phyloP scores from a whole-genome alignment of 2,329 filamentous ascomycete genomes.

The Kalaharituber pfeilii region DNA sequence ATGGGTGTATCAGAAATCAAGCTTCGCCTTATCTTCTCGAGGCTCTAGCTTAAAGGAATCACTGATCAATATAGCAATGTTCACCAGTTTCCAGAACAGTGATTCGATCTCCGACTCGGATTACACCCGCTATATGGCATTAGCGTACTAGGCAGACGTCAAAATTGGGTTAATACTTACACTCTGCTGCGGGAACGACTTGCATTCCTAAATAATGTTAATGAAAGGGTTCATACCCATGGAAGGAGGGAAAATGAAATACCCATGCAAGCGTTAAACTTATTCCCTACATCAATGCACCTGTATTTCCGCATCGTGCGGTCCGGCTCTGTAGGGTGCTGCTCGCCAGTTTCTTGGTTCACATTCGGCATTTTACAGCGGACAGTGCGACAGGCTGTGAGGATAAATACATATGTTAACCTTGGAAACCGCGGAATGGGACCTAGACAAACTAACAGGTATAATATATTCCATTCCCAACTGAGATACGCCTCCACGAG shows the following conservation, averaged over 20 bases:
- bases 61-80: constrained; percentile 13
- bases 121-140: background rate
- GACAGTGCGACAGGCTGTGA: constrained; percentile 44
- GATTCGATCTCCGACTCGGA: constrained; percentile 11
- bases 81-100: constrained; percentile 11
- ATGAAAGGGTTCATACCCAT: no score
- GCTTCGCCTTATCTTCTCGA: no score
- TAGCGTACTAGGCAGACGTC: background rate
- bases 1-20: no score
- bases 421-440: constrained; percentile 19
- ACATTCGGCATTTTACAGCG: constrained; percentile 58
- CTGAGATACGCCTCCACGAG: constrained; percentile 44
- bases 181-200: background rate
- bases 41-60: background rate
- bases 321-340: constrained; percentile 40
- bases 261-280: constrained; percentile 13
- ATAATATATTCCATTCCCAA: constrained; percentile 36
- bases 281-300: constrained; percentile 42
- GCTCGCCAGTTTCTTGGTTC: constrained; percentile 41
- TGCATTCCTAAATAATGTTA: background rate
- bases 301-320: constrained; percentile 41
- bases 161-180: background rate
- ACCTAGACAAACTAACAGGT: constrained; percentile 35
- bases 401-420: background rate
- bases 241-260: no score